Evolutionary conservation across 768 basidiomycete genomes (phyloP).

Genomic region (Calocybe gangraenosa): DNA sequence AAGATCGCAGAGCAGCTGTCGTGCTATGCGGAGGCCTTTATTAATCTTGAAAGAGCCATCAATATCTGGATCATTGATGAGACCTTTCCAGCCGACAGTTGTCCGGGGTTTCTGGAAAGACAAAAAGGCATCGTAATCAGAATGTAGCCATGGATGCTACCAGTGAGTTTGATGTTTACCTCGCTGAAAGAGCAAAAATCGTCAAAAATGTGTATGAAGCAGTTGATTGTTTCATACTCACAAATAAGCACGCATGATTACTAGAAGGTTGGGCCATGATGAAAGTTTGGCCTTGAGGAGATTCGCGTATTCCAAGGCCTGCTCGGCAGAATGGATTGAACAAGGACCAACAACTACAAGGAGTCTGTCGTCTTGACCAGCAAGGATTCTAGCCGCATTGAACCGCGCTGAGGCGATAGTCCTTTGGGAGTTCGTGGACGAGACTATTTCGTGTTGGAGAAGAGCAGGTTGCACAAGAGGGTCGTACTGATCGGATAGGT

Average conservation of each 20-base stretch:
- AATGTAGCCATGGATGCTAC: too few species aligned
- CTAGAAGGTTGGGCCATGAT: slow-evolving; percentile 71
- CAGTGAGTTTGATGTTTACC: slow-evolving; percentile 13
- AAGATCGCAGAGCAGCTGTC: slow-evolving; percentile 88
- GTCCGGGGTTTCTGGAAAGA: slow-evolving; percentile 83
- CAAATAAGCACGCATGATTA: slow-evolving; percentile 98
- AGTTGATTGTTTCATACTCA: slow-evolving; percentile 41
- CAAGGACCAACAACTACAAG: slow-evolving; percentile 95
- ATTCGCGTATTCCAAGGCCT: slow-evolving; percentile 81
- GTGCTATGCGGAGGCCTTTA: slow-evolving; percentile 87
- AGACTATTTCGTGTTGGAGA: slow-evolving; percentile 81
- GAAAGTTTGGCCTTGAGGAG: slow-evolving; percentile 65
- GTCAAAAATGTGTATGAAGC: background rate
- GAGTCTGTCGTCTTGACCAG: slow-evolving; percentile 81
- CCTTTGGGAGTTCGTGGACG: slow-evolving; percentile 56
- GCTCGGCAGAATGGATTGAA: slow-evolving; percentile 86
- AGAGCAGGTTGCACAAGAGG: slow-evolving; percentile 94
- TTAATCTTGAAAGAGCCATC: slow-evolving; percentile 95
- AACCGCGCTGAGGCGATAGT: slow-evolving; percentile 81
- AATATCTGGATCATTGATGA: slow-evolving; percentile 93
- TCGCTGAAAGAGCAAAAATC: slow-evolving; percentile 25
- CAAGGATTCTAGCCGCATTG: slow-evolving; percentile 72
- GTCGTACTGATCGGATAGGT: slow-evolving; percentile 62
- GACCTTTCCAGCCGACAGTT: slow-evolving; percentile 97
- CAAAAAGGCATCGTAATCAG: slow-evolving; percentile 8